Evolutionary conservation across 2,329 filamentous ascomycete genomes (phyloP).

Genomic region (Stachybotrys chartarum): DNA sequence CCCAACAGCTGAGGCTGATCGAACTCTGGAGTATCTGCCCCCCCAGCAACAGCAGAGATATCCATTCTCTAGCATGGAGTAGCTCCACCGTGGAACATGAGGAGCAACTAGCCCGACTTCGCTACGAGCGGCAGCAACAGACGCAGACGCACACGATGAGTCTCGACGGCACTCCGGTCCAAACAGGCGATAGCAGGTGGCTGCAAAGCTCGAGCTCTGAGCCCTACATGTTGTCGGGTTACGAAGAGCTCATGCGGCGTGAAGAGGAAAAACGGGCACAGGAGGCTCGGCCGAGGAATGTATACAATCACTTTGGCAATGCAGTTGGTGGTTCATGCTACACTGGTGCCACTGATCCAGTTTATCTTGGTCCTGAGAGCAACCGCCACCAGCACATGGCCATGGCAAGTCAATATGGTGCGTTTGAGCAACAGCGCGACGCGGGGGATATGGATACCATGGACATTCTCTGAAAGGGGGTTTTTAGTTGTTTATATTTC

Average conservation of each 20-base stretch:
- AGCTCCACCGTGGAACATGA: slow-evolving; percentile 50
- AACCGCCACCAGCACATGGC: slow-evolving; percentile 41
- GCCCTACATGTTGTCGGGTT: slow-evolving; percentile 80
- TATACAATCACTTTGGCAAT: slow-evolving; percentile 37
- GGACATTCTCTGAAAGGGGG: slow-evolving; percentile 26
- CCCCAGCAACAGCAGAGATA: slow-evolving; percentile 50
- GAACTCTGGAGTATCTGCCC: slow-evolving; percentile 83
- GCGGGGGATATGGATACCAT: slow-evolving; percentile 42
- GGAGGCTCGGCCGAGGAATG: slow-evolving; percentile 27
- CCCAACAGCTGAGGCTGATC: slow-evolving; percentile 67
- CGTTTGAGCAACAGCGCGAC: slow-evolving; percentile 41
- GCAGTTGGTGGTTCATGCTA: slow-evolving; percentile 34
- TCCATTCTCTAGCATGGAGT: slow-evolving; percentile 45
- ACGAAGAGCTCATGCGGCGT: slow-evolving; percentile 60
- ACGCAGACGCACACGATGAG: slow-evolving; percentile 38
- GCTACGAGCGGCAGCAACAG: slow-evolving; percentile 44
- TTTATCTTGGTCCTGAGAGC: slow-evolving; percentile 48
- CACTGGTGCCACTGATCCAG: slow-evolving; percentile 57
- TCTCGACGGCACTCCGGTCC: slow-evolving; percentile 45
- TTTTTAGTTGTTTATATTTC: background rate
- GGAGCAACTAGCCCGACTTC: slow-evolving; percentile 49
- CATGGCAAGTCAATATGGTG: slow-evolving; percentile 65
- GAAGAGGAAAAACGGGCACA: slow-evolving; percentile 46
- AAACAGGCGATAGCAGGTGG: slow-evolving; percentile 49
- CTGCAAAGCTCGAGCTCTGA: slow-evolving; percentile 47